Conservation (phyloP, 192 early-diverging fungal species). For the Backusella westeae region DNA sequence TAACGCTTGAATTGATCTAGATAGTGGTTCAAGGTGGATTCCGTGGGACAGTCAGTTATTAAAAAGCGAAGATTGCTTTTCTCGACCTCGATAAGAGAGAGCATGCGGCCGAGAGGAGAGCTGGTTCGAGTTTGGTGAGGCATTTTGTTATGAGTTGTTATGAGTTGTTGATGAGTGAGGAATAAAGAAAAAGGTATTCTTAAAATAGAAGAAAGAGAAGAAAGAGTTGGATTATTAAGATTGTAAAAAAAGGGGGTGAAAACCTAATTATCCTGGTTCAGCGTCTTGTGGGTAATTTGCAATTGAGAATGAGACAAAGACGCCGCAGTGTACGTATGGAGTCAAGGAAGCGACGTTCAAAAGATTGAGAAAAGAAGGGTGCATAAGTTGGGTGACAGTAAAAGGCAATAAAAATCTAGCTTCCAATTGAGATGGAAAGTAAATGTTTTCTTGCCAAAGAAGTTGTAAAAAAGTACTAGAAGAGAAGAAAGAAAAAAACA, state of each 20-base stretch:
- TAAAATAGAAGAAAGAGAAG: no score
- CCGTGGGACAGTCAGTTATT: conserved; percentile 91
- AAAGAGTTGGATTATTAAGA: neutral
- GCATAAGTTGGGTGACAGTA: conserved; percentile 9
- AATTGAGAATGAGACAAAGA: conserved; percentile 1
- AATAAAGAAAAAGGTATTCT: neutral
- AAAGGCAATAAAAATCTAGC: neutral
- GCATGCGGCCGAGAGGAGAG: conserved; percentile 56
- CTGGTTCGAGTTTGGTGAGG: conserved; percentile 7
- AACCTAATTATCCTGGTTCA: conserved; percentile 12
- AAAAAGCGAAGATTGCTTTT: conserved; percentile 71
- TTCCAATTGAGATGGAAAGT: neutral
- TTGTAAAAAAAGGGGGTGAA: neutral
- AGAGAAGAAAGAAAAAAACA: neutral
- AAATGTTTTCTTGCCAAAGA: conserved; percentile 2
- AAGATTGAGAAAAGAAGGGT: conserved; percentile 8
- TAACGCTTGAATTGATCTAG: conserved; percentile 67
- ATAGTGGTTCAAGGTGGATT: conserved; percentile 74
- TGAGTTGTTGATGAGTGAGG: neutral
- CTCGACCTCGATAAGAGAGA: conserved; percentile 61
- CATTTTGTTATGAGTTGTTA: neutral
- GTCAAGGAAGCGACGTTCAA: conserved; percentile 1
- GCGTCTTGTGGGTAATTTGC: conserved; percentile 11
- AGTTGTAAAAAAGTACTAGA: neutral
- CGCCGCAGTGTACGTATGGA: conserved; percentile 15